Percentiles rank a stretch among this genome's conserved stretches.
phyloP scores from a whole-genome alignment of 768 basidiomycete genomes.

The Kwoniella sp. region DNA sequence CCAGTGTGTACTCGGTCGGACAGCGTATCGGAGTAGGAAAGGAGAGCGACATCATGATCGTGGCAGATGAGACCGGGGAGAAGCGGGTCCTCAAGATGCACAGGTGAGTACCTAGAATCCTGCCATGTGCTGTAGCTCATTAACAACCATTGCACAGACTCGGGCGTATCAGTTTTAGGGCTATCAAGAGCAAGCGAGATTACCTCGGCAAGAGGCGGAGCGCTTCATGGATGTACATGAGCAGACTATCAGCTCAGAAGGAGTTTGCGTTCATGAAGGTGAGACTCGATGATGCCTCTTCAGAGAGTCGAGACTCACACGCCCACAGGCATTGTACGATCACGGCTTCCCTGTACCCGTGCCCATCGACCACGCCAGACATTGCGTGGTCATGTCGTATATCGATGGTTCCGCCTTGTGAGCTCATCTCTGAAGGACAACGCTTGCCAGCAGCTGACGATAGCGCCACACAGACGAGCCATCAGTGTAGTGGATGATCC shows the following conservation, averaged over 20 bases:
- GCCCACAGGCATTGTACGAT: conserved; percentile 74
- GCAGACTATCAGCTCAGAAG: conserved; percentile 88
- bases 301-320: background rate
- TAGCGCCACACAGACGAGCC: conserved; percentile 60
- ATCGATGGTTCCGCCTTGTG: conserved; percentile 93
- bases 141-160: conserved; percentile 57
- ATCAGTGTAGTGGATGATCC: conserved; percentile 77
- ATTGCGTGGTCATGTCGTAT: conserved; percentile 93
- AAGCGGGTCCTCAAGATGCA: conserved; percentile 92
- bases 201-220: conserved; percentile 92
- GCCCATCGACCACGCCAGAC: conserved; percentile 90
- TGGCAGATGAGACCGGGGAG: conserved; percentile 71
- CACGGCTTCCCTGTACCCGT: conserved; percentile 88
- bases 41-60: conserved; percentile 69
- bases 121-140: background rate
- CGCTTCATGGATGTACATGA: conserved; percentile 99
- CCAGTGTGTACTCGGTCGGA: conserved; percentile 82
- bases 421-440: no score
- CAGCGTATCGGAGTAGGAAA: conserved; percentile 99
- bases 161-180: conserved; percentile 93
- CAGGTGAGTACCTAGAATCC: conserved; percentile 56
- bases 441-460: no score
- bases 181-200: conserved; percentile 93
- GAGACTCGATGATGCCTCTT: conserved; percentile 13
- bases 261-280: conserved; percentile 99